A percentile compares a stretch with the other conserved stretches of the same genome.
phyloP scores from a whole-genome alignment of 495 filamentous ascomycete genomes.

The Achaetomiella virescens region DNA sequence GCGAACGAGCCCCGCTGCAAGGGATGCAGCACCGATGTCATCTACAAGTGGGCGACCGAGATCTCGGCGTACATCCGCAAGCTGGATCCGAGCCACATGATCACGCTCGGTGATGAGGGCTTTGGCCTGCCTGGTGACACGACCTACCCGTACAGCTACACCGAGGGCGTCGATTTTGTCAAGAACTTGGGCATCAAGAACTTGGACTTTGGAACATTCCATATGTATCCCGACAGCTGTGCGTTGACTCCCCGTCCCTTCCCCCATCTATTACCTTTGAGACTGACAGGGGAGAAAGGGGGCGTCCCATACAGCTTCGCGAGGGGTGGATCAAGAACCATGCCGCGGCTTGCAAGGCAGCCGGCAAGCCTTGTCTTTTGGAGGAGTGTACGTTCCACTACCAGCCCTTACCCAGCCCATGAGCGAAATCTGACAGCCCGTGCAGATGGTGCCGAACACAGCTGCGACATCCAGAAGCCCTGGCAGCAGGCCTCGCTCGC shows the following conservation, averaged over 20 bases:
- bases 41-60: slow-evolving; percentile 57
- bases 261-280: too few relatives aligned
- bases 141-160: slow-evolving; percentile 49
- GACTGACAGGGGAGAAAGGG: slow-evolving; percentile 27
- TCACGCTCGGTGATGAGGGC: slow-evolving; percentile 61
- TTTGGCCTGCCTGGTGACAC: slow-evolving; percentile 39
- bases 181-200: slow-evolving; percentile 44
- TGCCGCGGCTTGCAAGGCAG: slow-evolving; percentile 44
- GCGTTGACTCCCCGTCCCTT: slow-evolving; percentile 6
- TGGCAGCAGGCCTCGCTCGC: slow-evolving; percentile 52
- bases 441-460: slow-evolving; percentile 40
- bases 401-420: slow-evolving; percentile 1
- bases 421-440: not conserved
- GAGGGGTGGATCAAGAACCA: slow-evolving; percentile 54
- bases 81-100: slow-evolving; percentile 59
- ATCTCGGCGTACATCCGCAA: slow-evolving; percentile 58
- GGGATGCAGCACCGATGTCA: slow-evolving; percentile 50
- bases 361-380: slow-evolving; percentile 56
- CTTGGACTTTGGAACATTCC: slow-evolving; percentile 60
- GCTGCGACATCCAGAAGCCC: slow-evolving; percentile 38
- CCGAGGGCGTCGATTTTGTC: slow-evolving; percentile 55
- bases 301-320: slow-evolving; percentile 34
- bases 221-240: slow-evolving; percentile 52
- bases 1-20: slow-evolving; percentile 66
- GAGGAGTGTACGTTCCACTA: slow-evolving; percentile 46